Evolutionary conservation across 2,329 filamentous ascomycete species (phyloP).

Genomic region (Botrytis fabae): DNA sequence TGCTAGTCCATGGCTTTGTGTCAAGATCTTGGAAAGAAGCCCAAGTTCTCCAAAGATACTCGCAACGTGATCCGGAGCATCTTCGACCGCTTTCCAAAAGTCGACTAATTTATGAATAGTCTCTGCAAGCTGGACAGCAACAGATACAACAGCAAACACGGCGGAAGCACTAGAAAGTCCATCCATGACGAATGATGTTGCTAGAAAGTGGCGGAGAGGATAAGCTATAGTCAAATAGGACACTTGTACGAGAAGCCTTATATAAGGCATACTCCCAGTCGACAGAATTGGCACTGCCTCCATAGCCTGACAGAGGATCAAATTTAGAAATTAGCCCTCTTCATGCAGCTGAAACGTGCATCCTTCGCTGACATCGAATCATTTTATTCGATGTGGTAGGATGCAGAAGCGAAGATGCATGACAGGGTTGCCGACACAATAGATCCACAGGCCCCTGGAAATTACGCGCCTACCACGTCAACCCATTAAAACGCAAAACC

Average conservation of each 20-base stretch:
- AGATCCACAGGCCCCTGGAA: not conserved
- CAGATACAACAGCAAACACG: not conserved
- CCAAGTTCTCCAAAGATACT: not conserved
- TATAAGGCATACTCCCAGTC: not conserved
- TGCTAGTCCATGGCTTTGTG: not conserved
- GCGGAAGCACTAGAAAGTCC: conserved; percentile 2
- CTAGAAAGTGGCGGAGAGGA: not conserved
- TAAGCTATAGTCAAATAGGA: not conserved
- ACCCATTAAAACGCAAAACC: not conserved
- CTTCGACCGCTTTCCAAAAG: conserved; percentile 16
- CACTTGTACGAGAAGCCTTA: conserved; percentile 2
- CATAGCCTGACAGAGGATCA: not conserved
- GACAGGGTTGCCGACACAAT: not conserved
- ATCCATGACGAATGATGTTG: conserved; percentile 5
- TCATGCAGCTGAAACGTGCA: not conserved
- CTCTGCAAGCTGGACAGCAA: conserved; percentile 13
- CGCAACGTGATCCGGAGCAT: conserved; percentile 8
- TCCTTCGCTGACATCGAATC: conserved; percentile 1
- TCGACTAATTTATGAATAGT: conserved; percentile 5
- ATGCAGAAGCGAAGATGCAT: conserved; percentile 11
- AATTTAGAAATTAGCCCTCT: not conserved
- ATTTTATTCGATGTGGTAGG: not conserved
- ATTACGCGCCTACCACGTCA: not conserved
- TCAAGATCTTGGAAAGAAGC: conserved; percentile 14
- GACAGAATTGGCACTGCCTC: not conserved